Conservation (phyloP, 202 grass and related monocot genomes). For the Bolboschoenoplectus hybrid region DNA sequence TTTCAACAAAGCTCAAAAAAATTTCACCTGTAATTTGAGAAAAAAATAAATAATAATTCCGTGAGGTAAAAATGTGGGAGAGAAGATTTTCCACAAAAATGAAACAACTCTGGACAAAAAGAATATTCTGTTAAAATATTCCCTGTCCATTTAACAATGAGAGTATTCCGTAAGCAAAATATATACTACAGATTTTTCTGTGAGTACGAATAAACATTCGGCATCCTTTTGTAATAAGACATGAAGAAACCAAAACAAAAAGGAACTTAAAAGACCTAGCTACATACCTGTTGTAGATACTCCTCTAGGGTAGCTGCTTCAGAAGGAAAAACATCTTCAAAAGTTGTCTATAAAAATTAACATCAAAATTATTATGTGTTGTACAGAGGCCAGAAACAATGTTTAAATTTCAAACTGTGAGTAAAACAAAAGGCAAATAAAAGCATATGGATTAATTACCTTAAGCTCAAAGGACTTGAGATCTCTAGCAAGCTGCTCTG, state of each 20-base stretch:
- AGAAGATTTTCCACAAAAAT: conserved; percentile 1
- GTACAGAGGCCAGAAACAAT: not conserved
- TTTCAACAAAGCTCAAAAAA: not conserved
- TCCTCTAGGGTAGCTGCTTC: conserved; percentile 94
- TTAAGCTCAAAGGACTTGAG: conserved; percentile 97
- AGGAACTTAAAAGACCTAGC: conserved; percentile 3
- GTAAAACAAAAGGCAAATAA: not conserved
- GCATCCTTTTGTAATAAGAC: not conserved
- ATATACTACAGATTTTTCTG: not conserved
- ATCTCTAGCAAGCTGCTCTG: conserved; percentile 81
- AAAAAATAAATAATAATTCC: not conserved
- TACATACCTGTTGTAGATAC: conserved; percentile 85
- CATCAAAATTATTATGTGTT: conserved; percentile 11
- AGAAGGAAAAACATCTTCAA: conserved; percentile 97
- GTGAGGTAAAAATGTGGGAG: not conserved
- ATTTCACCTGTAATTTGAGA: not conserved
- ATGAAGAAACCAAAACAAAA: conserved; percentile 31
- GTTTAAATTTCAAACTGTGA: conserved; percentile 26
- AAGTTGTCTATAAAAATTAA: conserved; percentile 69
- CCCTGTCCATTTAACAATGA: not conserved
- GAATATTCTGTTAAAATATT: not conserved
- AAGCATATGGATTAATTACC: conserved; percentile 47
- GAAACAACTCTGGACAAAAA: not conserved
- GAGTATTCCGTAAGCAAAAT: not conserved
- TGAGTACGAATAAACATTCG: not conserved